phyloP scores from a whole-genome alignment of 805 yeast genomes.

The Candida ascalaphidarum region DNA sequence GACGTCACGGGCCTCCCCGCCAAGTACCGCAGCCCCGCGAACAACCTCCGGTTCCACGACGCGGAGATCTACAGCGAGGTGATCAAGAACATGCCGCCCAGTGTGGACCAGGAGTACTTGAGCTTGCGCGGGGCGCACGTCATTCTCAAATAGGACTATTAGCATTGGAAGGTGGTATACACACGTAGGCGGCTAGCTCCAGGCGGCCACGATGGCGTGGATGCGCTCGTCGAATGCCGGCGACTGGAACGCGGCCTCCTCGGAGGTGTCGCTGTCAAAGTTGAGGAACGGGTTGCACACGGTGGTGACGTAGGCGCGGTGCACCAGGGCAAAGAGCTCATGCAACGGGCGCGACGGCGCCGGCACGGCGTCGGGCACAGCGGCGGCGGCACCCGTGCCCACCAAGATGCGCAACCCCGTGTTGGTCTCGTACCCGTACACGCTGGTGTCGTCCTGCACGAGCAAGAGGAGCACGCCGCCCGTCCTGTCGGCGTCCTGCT shows the following conservation, averaged over 20 bases:
- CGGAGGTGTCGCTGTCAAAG: constrained; percentile 7
- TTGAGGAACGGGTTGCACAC: constrained; percentile 57
- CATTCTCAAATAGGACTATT: constrained; percentile 42
- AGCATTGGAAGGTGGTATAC: background rate
- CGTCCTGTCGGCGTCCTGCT: constrained; percentile 11
- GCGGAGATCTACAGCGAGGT: constrained; percentile 71
- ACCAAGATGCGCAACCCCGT: constrained; percentile 61
- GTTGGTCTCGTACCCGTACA: constrained; percentile 61
- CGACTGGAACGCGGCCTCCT: constrained; percentile 19
- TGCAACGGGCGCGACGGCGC: constrained; percentile 9
- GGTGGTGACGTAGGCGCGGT: constrained; percentile 44
- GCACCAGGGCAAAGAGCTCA: constrained; percentile 28
- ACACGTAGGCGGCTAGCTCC: constrained; percentile 7
- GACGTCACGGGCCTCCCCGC: constrained; percentile 89
- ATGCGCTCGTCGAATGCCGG: constrained; percentile 22
- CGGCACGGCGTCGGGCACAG: too few species aligned
- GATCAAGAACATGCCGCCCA: constrained; percentile 74
- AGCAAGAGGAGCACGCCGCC: constrained; percentile 40
- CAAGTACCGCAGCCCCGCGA: constrained; percentile 64
- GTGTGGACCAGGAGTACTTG: constrained; percentile 88
- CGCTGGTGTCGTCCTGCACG: constrained; percentile 58
- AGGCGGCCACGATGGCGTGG: constrained; percentile 14
- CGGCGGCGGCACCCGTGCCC: constrained; percentile 27
- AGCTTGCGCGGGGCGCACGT: constrained; percentile 85
- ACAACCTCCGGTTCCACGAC: constrained; percentile 70